Conservation (phyloP, 1,284 basidiomycete genomes). For the Moesziomyces sp. region DNA sequence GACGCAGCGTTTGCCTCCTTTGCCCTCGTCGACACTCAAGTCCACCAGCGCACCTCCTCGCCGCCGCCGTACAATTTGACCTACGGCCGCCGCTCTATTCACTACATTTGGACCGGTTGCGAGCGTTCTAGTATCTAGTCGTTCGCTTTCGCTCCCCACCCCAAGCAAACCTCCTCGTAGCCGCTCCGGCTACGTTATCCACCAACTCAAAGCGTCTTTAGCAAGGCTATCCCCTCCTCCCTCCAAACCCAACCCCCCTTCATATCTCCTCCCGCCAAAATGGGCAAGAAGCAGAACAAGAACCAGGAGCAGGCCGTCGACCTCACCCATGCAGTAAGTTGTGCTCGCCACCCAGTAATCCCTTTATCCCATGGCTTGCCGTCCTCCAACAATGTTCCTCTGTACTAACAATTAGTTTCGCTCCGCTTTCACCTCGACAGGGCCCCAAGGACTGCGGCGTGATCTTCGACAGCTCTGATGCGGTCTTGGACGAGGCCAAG, state of each 20-base stretch:
- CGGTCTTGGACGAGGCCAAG: constrained; percentile 49
- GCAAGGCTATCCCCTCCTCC: constrained; percentile 22
- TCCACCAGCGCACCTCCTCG: constrained; percentile 22
- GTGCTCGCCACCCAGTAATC: background rate
- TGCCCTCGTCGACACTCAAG: constrained; percentile 15
- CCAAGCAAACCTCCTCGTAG: constrained; percentile 37
- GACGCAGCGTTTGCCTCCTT: constrained; percentile 42
- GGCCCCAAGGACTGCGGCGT: constrained; percentile 59
- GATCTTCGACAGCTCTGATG: constrained; percentile 58
- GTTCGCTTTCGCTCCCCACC: constrained; percentile 32
- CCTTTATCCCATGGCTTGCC: background rate
- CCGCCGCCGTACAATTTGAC: constrained; percentile 25
- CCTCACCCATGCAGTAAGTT: constrained; percentile 45
- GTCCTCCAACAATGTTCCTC: background rate
- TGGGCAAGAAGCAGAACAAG: constrained; percentile 59
- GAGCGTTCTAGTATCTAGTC: constrained; percentile 40
- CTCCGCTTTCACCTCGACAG: constrained; percentile 13
- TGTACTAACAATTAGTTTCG: background rate
- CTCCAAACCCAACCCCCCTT: constrained; percentile 5
- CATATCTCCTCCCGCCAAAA: constrained; percentile 30
- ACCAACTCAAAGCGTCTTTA: constrained; percentile 34
- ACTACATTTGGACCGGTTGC: constrained; percentile 15
- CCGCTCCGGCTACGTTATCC: constrained; percentile 19
- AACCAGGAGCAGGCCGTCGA: constrained; percentile 50
- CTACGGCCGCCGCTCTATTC: constrained; percentile 30